Base-by-base conservation (phyloP, 2,329 filamentous ascomycete species). In the Sordariomycetes sp. region DNA sequence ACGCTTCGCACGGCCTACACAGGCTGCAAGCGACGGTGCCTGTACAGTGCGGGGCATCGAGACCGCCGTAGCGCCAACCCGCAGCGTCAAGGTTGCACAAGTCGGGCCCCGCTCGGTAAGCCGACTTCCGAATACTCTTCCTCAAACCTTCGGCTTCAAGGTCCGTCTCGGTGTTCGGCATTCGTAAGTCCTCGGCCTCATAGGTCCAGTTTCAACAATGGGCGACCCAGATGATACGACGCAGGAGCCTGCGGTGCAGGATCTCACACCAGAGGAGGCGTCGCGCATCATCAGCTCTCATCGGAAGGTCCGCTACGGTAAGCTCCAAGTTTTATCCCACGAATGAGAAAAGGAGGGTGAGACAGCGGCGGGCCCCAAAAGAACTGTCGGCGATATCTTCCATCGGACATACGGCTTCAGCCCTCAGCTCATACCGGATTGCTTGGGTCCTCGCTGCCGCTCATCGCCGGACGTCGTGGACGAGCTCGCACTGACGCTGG, bases 251-350 rank as follows among this genome's bases (percentile, higher is more conserved):
- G 69, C 73, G 55, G 68, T 82, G 61, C 77, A 82, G 65, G 76
- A 81, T 64, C 72, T 84, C 65, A 84, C 80, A 53, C 78, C 81
- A 10, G 82, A 85, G 67, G 82, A 86, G 69, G 82, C 81, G 61
- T 85, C 74, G 66, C 80, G 81, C 63, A 85, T 86, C 70, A 85
- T 86, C 62, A 82, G 85, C 66, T 85, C 81, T 56, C 82, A 85
- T 66, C 79, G 82, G 62, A 86, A 86, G 68, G 82, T 86, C 58
- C 77, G 82, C 65, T 85, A 86, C 68, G 82, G 82, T 85, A 75
- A 67, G 80, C 72, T 52, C 53, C 54, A n/a, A 25, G 22, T 12
- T 52, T 20, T n/a, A 25, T 28, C 39, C 34, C 50, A 34, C 55
- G 24, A 42, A 32, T 13, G 15, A 45, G 22, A 24, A 52, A 20